Conservation (phyloP, 2,329 filamentous ascomycete species). For the Penicillium sp. region DNA sequence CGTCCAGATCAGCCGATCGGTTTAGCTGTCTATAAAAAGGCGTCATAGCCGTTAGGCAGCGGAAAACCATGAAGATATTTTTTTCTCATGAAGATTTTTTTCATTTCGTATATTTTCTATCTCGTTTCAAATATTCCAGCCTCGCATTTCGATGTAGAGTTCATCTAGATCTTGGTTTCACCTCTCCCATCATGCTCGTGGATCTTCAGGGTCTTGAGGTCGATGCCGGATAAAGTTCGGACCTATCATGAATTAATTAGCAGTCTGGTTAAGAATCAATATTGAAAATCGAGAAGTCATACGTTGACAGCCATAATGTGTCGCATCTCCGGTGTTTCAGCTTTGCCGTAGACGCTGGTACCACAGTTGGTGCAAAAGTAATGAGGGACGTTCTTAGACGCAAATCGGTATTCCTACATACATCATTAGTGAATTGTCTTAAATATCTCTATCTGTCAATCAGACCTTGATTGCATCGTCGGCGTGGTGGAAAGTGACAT, state of each 20-base stretch:
- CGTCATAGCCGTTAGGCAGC: too few species aligned
- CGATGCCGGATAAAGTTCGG: constrained; percentile 35
- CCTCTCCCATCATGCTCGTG: constrained; percentile 30
- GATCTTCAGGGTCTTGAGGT: constrained; percentile 36
- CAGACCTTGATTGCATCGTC: constrained; percentile 33
- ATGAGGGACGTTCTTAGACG: constrained; percentile 34
- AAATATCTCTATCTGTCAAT: not conserved
- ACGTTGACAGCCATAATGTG: constrained; percentile 40
- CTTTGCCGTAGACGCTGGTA: constrained; percentile 36
- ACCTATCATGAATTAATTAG: constrained; percentile 23
- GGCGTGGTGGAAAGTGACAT: constrained; percentile 31
- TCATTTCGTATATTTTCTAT: not conserved
- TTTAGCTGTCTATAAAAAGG: not conserved
- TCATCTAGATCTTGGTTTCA: not conserved
- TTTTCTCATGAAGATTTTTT: not conserved
- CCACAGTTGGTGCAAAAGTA: constrained; percentile 42
- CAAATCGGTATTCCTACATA: constrained; percentile 37
- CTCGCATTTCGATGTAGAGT: not conserved
- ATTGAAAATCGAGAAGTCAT: constrained; percentile 9
- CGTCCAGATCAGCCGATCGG: not conserved
- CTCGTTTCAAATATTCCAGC: not conserved
- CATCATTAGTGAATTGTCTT: not conserved
- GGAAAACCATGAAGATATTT: not conserved
- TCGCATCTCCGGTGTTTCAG: constrained; percentile 25
- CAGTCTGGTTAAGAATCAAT: not conserved